phyloP scores from a whole-genome alignment of 768 basidiomycete species.

The Panaeolus cyanescens region DNA sequence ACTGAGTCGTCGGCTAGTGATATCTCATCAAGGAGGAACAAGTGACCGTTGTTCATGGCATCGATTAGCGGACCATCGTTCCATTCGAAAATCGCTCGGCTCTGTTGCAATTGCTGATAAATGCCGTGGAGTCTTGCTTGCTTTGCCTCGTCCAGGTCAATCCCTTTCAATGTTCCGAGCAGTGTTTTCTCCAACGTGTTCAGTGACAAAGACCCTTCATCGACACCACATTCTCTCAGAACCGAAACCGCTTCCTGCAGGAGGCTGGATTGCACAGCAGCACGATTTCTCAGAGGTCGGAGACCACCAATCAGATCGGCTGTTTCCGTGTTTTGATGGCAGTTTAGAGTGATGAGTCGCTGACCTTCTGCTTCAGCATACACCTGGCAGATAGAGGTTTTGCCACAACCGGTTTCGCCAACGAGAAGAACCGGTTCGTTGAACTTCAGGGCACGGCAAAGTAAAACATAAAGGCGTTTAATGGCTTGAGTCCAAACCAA shows the following conservation, averaged over 20 bases:
- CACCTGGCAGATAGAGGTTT: conserved; percentile 95
- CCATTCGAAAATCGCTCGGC: conserved; percentile 93
- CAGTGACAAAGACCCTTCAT: conserved; percentile 18
- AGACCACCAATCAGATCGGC: conserved; percentile 95
- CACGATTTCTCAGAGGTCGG: conserved; percentile 82
- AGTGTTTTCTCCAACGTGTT: conserved; percentile 29
- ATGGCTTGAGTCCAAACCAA: conserved; percentile 93
- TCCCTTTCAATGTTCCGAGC: conserved; percentile 24
- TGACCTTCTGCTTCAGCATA: conserved; percentile 69
- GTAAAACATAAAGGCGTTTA: conserved; percentile 84
- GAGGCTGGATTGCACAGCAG: conserved; percentile 51
- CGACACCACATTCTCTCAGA: conserved; percentile 44
- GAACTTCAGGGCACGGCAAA: conserved; percentile 82
- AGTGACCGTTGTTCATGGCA: conserved; percentile 83
- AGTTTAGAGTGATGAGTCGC: conserved; percentile 77
- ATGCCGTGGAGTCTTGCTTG: conserved; percentile 39
- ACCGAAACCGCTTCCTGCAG: conserved; percentile 41
- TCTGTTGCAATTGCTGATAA: conserved; percentile 45
- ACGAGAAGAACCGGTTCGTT: conserved; percentile 96
- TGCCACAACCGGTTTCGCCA: conserved; percentile 96
- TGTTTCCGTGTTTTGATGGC: conserved; percentile 98
- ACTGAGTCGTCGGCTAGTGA: conserved; percentile 98
- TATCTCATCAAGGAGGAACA: conserved; percentile 94
- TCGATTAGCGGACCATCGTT: conserved; percentile 94
- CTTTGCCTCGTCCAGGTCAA: conserved; percentile 28